Base-by-base conservation (phyloP, 306 rosid species). In the Vigna unguiculata region DNA sequence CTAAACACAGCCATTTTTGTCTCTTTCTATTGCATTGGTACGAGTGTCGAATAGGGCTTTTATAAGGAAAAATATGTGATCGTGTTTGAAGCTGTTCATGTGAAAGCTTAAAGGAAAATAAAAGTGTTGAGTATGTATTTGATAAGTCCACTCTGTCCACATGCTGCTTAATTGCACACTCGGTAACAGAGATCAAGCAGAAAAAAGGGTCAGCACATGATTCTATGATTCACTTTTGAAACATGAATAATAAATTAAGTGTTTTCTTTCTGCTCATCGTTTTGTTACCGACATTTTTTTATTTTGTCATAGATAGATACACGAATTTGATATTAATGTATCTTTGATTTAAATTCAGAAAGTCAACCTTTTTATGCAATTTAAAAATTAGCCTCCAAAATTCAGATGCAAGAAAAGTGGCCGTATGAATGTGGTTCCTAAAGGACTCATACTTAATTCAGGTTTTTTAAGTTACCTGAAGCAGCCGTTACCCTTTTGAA, bases 51-150 rank as follows among this genome's bases (percentile, higher is more conserved):
- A 34, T 8, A 25, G 3, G 40, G 63, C 7, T 65, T 86, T 71
- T 86, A 84, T 88, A 88, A 53, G 65, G 38, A 74, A 79, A 73
- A 14, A 13, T 34, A 24, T 66, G 17, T 45, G 8, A 45, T 73
- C 51, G 5, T 15, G 14, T 52, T 4, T 61, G 34, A 43, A 22
- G n/a, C 58, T 63, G 21, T 45, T 20, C n/a, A 58, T 13, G 67
- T 21, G 49, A 43, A 69, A 49, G 34, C 7, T 14, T 11, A 5
- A 34, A 1, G 5, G 30, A 10, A 22, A 8, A n/a, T n/a, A n/a
- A n/a, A n/a, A n/a, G n/a, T n/a, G n/a, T n/a, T n/a, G n/a, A n/a
- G n/a, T n/a, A n/a, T 16, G 21, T 9, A 9, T 25, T 24, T 14
- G 48, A 34, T 4, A 46, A 64, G 14, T 75, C 43, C 15, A n/a